Base-by-base conservation (phyloP, 805 yeast species). In the Millerozyma miso region DNA sequence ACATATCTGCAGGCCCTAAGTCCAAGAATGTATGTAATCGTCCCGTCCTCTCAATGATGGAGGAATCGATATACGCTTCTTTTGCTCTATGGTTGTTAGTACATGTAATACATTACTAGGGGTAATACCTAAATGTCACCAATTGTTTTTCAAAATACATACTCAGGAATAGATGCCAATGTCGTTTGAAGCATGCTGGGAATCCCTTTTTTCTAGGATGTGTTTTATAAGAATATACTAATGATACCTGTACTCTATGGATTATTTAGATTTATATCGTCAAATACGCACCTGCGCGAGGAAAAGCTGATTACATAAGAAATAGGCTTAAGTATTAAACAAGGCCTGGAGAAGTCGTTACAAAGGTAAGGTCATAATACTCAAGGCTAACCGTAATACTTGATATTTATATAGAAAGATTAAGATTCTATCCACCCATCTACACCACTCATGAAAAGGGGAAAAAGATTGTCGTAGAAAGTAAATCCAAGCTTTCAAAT, bases 1-100 rank as follows among this genome's bases (percentile, higher is more conserved):
- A 77, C 60, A 77, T 64, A 62, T 79, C 88, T 33, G 84, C 86
- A 8, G 89, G 86, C 10, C 95, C 95, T 43, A 86, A 60, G 47
- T 85, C 90, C 41, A 62, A 69, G 46, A 84, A 79, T 33, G 77
- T 67, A 38, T 73, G 73, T 37, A 85, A 63, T 50, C 84, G 74
- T 31, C 76, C 62, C 2, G 85, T 77, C 52, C 95, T 71, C 55
- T 83, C 88, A 41, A 76, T 74, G 36, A 85, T 57, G 8, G 88
- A 80, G 17, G 75, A 67, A 1, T 84, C 84, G 39, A 76, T 59
- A 52, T 71, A 67, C 52, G 76, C 77, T 55, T 86, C 93, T 36
- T 59, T 56, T 16, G 71, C 75, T 54, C 64, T 59, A 50, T 18
- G 35, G 6, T 12, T 23, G 59, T 58, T 57, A 57, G 60, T 52